phyloP scores from a whole-genome alignment of 306 rosid species.

The Hippophae rhamnoides region DNA sequence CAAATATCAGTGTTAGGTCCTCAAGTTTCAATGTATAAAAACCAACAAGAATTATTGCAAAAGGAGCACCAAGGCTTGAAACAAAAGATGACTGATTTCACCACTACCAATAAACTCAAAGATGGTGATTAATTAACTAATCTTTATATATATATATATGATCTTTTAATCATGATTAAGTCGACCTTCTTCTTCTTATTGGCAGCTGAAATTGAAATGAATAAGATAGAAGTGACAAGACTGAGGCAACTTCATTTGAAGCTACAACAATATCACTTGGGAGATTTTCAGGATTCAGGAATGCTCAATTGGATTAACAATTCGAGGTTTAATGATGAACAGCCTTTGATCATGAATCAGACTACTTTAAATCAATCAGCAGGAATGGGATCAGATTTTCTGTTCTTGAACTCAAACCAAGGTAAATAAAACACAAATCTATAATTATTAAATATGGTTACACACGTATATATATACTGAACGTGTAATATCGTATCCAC shows the following conservation, averaged over 20 bases:
- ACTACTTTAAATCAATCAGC: background rate
- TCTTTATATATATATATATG: background rate
- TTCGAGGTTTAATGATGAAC: background rate
- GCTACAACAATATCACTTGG: slow-evolving; percentile 6
- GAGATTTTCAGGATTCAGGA: background rate
- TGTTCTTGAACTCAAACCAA: background rate
- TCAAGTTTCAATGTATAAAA: slow-evolving; percentile 18
- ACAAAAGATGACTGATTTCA: slow-evolving; percentile 11
- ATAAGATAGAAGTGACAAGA: slow-evolving; percentile 29
- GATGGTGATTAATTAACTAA: slow-evolving; percentile 28
- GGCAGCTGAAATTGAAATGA: slow-evolving; percentile 39
- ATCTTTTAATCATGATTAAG: background rate
- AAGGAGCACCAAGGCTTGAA: slow-evolving; percentile 33
- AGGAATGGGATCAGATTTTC: background rate
- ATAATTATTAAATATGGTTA: too few species aligned
- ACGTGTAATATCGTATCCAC: too few species aligned
- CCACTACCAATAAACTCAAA: slow-evolving; percentile 7
- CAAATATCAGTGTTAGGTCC: slow-evolving; percentile 24
- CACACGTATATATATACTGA: too few species aligned
- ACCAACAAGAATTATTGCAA: slow-evolving; percentile 8
- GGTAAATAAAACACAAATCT: background rate
- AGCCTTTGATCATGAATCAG: background rate
- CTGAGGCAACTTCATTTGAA: slow-evolving; percentile 19
- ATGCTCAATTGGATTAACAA: background rate
- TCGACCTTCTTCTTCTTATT: background rate